Conservation (phyloP, 2,329 filamentous ascomycete species). For the Arachnopeziza araneosa region DNA sequence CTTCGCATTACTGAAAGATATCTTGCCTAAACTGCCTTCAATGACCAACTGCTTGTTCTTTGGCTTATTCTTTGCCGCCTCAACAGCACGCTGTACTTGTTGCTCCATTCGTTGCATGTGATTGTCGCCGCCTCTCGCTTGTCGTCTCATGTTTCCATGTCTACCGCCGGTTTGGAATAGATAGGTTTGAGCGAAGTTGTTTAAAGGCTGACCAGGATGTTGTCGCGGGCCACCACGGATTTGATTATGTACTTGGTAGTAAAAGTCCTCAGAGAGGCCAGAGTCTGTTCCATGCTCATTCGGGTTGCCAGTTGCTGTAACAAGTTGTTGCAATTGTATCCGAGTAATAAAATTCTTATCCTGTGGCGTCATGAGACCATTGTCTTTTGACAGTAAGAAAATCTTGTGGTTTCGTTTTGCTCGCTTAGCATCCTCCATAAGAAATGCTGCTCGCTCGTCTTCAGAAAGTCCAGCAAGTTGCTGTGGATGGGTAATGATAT, state of each 20-base stretch:
- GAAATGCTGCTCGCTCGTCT: constrained; percentile 74
- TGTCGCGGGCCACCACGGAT: constrained; percentile 86
- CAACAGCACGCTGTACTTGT: constrained; percentile 93
- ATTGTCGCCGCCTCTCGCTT: constrained; percentile 83
- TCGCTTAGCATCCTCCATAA: constrained; percentile 88
- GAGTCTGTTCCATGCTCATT: constrained; percentile 76
- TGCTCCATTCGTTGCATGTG: constrained; percentile 99
- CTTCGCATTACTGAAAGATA: constrained; percentile 98
- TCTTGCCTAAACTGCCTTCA: constrained; percentile 93
- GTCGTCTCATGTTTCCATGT: constrained; percentile 66
- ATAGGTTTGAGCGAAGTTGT: constrained; percentile 96
- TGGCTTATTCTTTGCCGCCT: constrained; percentile 93
- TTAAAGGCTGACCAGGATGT: constrained; percentile 87
- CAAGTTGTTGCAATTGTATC: constrained; percentile 93
- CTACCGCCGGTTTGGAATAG: constrained; percentile 90
- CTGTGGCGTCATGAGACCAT: constrained; percentile 96
- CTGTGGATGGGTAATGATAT: constrained; percentile 62
- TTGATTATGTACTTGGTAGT: constrained; percentile 95
- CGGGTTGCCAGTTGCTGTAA: constrained; percentile 84
- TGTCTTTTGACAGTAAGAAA: constrained; percentile 84
- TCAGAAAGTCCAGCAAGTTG: constrained; percentile 75
- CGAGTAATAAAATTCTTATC: constrained; percentile 99
- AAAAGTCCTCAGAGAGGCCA: constrained; percentile 87
- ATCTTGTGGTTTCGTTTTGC: constrained; percentile 99
- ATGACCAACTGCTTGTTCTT: constrained; percentile 98